Base-by-base conservation (phyloP, 2,329 filamentous ascomycete species). In the Colletotrichum sojae region DNA sequence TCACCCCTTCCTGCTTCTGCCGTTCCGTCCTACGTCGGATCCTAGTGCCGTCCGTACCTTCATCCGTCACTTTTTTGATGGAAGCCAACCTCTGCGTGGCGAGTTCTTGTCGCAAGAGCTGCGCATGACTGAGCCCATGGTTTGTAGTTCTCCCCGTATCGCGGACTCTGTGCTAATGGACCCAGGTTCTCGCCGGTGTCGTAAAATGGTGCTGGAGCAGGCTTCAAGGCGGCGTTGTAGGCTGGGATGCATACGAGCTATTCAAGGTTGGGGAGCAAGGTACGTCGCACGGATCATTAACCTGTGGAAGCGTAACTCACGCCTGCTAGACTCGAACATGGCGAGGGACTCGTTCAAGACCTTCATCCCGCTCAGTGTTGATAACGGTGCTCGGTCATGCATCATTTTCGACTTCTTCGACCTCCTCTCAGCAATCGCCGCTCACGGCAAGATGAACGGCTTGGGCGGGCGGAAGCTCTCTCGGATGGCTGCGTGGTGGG, bases 141-240 rank as follows among this genome's bases (percentile, higher is more conserved):
- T 98, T 86, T 73, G 89, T 75, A 71, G 22, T 60, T 61, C 55
- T 45, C 13, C 45, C 45, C 63, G 25, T 65, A 73, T 58, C 67
- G 31, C 43, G 76, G 58, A 77, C 25, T 6, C 40, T 18, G 45
- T 61, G 40, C 73, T 66, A 36, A 53, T 52, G 60, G 67, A 20
- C 27, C 56, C 75, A 36, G 94, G 94, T 97, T 65, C 88, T 99
- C 62, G 95, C 94, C 72, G 96, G 95, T 75, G 94, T 98, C 49
- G 86, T 96, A 73, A 99, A 98, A 84, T 99, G 96, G 96, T 98
- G 95, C 81, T 99, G 96, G 96, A 95, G 94, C 79, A 90, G 96
- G 82, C 85, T 99, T 58, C 90, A 92, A 49, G 94, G 94, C 68
- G 96, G 96, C 76, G 91, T 99, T 15, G 95, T 99, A 43, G 94